A percentile compares a stretch with the other conserved stretches of the same genome.
These are phyloP conservation scores for Prunus mongolica DNA, from an alignment of 306 rosid genomes.

Conservation along the genomic window DNA sequence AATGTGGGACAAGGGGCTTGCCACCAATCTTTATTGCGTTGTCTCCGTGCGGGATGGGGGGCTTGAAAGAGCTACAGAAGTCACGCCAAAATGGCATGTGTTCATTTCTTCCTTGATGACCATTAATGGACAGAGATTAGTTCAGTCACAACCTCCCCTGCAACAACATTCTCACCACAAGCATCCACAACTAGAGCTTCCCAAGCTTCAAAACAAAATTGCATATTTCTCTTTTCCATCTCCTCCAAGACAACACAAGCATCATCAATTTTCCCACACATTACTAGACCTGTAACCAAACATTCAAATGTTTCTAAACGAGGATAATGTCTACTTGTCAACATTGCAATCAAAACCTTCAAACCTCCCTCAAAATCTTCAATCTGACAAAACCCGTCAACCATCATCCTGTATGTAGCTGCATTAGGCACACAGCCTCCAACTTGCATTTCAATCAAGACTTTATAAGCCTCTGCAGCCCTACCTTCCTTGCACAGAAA, in stretches of 20 bases:
- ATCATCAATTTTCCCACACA: slow-evolving; percentile 48
- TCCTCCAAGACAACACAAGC: slow-evolving; percentile 83
- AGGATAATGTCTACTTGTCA: slow-evolving; percentile 59
- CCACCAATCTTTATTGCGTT: background rate
- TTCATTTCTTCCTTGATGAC: background rate
- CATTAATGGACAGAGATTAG: slow-evolving; percentile 26
- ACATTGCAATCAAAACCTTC: slow-evolving; percentile 68
- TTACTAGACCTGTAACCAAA: slow-evolving; percentile 56
- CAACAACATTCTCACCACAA: slow-evolving; percentile 41
- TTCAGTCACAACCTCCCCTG: slow-evolving; percentile 28
- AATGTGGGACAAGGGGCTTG: background rate
- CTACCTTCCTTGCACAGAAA: slow-evolving; percentile 83
- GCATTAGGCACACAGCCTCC: slow-evolving; percentile 78
- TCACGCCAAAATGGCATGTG: background rate
- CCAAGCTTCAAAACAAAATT: slow-evolving; percentile 51
- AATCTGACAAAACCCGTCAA: slow-evolving; percentile 67
- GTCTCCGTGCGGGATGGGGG: background rate
- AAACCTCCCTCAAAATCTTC: slow-evolving; percentile 60
- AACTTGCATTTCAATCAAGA: slow-evolving; percentile 73
- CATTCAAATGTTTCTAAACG: slow-evolving; percentile 60
- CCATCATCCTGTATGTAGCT: slow-evolving; percentile 68
- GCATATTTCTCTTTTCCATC: slow-evolving; percentile 63
- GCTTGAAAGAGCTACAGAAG: background rate
- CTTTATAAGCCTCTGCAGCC: slow-evolving; percentile 60
- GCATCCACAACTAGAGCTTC: slow-evolving; percentile 43